Evolutionary conservation across 345 rosid genomes (phyloP).

Genomic region (Lepidium aucheri): DNA sequence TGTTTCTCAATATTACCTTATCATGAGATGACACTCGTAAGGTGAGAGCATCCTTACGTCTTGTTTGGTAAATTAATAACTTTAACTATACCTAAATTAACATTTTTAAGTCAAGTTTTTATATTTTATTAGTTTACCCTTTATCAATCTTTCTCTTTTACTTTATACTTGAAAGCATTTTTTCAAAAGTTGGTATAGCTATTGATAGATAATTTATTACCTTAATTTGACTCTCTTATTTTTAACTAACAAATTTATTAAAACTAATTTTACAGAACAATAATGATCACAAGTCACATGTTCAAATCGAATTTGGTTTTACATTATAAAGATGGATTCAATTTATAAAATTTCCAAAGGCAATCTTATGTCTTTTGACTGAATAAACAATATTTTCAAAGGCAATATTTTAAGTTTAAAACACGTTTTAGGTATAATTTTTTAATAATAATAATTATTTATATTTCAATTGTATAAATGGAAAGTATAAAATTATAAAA

Average conservation of each 20-base stretch:
- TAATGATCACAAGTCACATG: background rate
- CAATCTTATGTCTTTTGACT: background rate
- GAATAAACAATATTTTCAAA: background rate
- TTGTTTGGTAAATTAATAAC: conserved; percentile 10
- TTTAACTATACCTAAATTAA: background rate
- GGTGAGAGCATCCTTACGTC: conserved; percentile 10
- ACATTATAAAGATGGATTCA: background rate
- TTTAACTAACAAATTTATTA: background rate
- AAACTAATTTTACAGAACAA: background rate
- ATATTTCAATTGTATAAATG: background rate
- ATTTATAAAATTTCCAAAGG: background rate
- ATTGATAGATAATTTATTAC: background rate
- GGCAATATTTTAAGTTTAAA: background rate
- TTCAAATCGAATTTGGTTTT: background rate
- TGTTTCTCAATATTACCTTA: background rate
- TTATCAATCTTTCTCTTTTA: background rate
- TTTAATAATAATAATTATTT: background rate
- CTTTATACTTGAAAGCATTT: no score
- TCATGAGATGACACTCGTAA: background rate
- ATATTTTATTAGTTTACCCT: background rate
- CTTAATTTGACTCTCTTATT: conserved; percentile 5
- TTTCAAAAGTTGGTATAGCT: conserved; percentile 15
- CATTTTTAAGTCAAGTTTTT: conserved; percentile 10
- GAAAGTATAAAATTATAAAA: background rate
- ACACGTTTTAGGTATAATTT: background rate